Conservation (phyloP, 148 eudicot species). For the Bassia scoparia region DNA sequence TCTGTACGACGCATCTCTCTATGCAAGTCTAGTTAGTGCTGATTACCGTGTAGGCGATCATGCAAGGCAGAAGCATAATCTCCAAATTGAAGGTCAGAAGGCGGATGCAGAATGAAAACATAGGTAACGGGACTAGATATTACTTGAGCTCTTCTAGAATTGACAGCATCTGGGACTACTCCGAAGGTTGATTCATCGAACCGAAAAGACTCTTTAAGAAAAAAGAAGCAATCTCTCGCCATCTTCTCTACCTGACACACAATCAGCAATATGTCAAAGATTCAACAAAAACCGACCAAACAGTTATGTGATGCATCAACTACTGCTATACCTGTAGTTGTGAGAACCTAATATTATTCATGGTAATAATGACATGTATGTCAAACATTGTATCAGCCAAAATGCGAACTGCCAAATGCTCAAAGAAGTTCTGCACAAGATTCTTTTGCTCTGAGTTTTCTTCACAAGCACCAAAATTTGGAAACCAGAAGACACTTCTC, state of each 20-base stretch:
- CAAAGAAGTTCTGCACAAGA: constrained; percentile 49
- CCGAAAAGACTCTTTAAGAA: constrained; percentile 60
- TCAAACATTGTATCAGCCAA: constrained; percentile 47
- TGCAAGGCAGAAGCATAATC: constrained; percentile 27
- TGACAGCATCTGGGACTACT: constrained; percentile 38
- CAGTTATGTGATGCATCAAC: not conserved
- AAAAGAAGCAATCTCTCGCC: constrained; percentile 73
- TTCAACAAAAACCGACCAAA: not conserved
- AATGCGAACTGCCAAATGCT: constrained; percentile 52
- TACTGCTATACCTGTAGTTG: constrained; percentile 71
- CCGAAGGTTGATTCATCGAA: constrained; percentile 78
- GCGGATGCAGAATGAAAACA: constrained; percentile 55
- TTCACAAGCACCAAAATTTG: constrained; percentile 35
- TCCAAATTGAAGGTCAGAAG: constrained; percentile 39
- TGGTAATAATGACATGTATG: constrained; percentile 50
- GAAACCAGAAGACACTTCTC: constrained; percentile 70
- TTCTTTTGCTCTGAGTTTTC: constrained; percentile 48
- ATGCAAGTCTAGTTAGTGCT: constrained; percentile 6
- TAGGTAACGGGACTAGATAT: constrained; percentile 58
- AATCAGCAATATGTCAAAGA: constrained; percentile 17
- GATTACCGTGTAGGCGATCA: constrained; percentile 14
- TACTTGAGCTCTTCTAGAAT: constrained; percentile 44
- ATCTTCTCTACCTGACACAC: constrained; percentile 70
- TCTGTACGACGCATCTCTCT: not conserved
- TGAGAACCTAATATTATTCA: constrained; percentile 82